These are phyloP conservation scores for Dalbergia cochinchinensis DNA, from an alignment of 306 rosid species.

Conservation along the genomic window DNA sequence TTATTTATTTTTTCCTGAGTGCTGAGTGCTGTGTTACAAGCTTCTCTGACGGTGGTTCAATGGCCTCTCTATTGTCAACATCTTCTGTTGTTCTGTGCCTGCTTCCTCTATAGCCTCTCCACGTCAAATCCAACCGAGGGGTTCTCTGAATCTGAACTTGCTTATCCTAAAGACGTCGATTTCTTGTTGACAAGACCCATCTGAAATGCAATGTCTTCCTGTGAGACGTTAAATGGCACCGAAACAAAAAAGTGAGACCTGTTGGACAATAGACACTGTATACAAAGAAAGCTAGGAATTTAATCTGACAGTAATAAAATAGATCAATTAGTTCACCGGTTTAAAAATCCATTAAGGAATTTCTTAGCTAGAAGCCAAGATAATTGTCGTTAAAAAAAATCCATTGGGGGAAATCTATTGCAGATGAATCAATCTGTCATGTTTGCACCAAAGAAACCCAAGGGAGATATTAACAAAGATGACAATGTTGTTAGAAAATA, in stretches of 20 bases:
- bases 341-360: too few species aligned
- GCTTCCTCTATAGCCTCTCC: too few species aligned
- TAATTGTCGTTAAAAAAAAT: too few species aligned
- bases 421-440: neutral
- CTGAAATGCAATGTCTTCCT: neutral
- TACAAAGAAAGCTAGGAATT: neutral
- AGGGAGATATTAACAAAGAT: too few species aligned
- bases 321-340: neutral
- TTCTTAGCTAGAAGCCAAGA: too few species aligned
- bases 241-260: neutral
- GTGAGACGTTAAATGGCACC: neutral
- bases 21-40: slow-evolving; percentile 56
- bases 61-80: slow-evolving; percentile 23
- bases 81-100: slow-evolving; percentile 48
- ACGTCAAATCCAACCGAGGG: slow-evolving; percentile 31
- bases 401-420: neutral
- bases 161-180: slow-evolving; percentile 60
- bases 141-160: slow-evolving; percentile 47
- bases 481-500: too few species aligned
- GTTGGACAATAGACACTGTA: neutral
- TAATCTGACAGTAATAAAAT: too few species aligned
- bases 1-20: neutral
- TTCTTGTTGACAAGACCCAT: slow-evolving; percentile 67
- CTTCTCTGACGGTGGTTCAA: slow-evolving; percentile 59
- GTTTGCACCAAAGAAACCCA: neutral